phyloP scores from a whole-genome alignment of 2,329 filamentous ascomycete genomes.

The Cercospora canescens region DNA sequence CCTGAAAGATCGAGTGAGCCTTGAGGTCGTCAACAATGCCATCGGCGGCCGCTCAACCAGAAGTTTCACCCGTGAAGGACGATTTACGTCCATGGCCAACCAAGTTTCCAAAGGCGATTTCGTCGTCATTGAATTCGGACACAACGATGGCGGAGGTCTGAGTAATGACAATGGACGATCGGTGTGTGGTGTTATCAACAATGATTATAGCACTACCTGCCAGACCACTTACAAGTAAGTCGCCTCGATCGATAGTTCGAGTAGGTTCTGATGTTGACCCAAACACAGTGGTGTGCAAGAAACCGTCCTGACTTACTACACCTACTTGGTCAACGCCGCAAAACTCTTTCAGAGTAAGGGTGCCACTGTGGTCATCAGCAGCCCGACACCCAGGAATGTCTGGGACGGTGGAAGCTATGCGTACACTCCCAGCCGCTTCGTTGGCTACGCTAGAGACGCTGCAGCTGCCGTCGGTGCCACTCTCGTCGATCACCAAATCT shows the following conservation, averaged over 20 bases:
- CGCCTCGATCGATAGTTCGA: not conserved
- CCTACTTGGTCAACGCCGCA: conserved; percentile 61
- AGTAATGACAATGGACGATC: conserved; percentile 61
- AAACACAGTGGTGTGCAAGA: conserved; percentile 38
- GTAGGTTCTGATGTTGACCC: not conserved
- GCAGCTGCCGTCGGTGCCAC: conserved; percentile 49
- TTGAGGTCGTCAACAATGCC: conserved; percentile 62
- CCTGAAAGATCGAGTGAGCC: conserved; percentile 53
- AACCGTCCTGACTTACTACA: conserved; percentile 61
- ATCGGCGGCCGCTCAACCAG: conserved; percentile 66
- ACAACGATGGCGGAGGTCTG: conserved; percentile 67
- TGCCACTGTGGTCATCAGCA: conserved; percentile 60
- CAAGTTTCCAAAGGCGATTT: conserved; percentile 60
- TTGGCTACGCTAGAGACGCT: conserved; percentile 54
- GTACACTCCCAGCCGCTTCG: conserved; percentile 55
- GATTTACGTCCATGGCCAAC: conserved; percentile 59
- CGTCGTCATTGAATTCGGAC: conserved; percentile 71
- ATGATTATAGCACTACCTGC: conserved; percentile 54
- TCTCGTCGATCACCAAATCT: conserved; percentile 63
- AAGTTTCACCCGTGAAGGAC: conserved; percentile 66
- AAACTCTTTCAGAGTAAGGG: conserved; percentile 57
- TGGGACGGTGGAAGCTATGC: conserved; percentile 59
- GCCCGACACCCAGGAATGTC: conserved; percentile 63
- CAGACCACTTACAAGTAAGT: conserved; percentile 21
- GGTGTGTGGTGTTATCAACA: conserved; percentile 56